Conservation (phyloP, 371 early-diverging fungal genomes). For the Synchytrium microbalum region DNA sequence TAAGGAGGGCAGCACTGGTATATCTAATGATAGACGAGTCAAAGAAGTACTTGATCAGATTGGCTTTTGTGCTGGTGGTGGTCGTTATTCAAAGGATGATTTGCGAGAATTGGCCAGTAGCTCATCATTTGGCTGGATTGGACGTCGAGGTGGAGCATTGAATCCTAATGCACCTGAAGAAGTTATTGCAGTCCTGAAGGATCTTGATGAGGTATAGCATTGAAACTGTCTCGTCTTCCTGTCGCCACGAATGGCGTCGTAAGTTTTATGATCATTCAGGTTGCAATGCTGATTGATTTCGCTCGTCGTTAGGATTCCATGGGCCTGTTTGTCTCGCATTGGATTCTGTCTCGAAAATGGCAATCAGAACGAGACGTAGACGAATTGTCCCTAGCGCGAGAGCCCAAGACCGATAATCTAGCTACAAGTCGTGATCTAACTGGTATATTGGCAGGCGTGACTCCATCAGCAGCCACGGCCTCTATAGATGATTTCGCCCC, state of each 20-base stretch:
- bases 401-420: slow-evolving; percentile 35
- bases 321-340: slow-evolving; percentile 43
- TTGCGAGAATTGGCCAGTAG: neutral
- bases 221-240: no score
- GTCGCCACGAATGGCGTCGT: no score
- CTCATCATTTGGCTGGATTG: neutral
- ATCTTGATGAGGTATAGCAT: slow-evolving; percentile 23
- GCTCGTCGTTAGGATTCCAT: slow-evolving; percentile 1
- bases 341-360: slow-evolving; percentile 54
- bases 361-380: slow-evolving; percentile 65
- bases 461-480: neutral
- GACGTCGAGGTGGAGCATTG: neutral
- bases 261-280: no score
- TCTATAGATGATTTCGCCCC: neutral
- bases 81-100: neutral
- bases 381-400: slow-evolving; percentile 57
- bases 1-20: slow-evolving; percentile 32
- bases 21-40: slow-evolving; percentile 23
- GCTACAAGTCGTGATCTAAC: neutral
- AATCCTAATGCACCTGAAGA: neutral
- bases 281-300: no score
- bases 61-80: slow-evolving; percentile 29
- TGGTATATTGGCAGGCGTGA: neutral
- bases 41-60: slow-evolving; percentile 31
- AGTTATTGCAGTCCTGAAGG: slow-evolving; percentile 29